A percentile compares a stretch with the other conserved stretches of the same genome.
Evolutionary conservation across 2,329 filamentous ascomycete species (phyloP).

Genomic region (Botrytis porri): DNA sequence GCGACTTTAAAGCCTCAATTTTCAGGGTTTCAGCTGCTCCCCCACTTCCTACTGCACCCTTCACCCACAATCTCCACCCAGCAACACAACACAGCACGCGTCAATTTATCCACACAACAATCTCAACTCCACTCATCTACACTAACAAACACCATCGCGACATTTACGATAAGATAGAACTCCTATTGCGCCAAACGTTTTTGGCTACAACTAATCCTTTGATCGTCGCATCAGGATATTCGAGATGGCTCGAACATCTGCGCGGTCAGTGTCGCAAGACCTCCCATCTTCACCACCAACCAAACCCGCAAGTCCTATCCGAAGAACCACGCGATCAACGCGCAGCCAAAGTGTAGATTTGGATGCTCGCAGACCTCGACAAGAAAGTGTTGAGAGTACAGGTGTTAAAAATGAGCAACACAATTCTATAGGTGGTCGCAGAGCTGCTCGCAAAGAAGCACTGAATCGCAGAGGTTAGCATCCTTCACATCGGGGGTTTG

Average conservation of each 20-base stretch:
- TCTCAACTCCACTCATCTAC: conserved; percentile 2
- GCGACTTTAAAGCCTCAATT: not conserved
- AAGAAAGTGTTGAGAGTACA: conserved; percentile 30
- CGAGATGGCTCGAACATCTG: conserved; percentile 2
- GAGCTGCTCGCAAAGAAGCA: conserved; percentile 16
- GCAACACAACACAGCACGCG: conserved; percentile 6
- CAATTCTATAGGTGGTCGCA: not conserved
- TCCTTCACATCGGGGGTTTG: not conserved
- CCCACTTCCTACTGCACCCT: not conserved
- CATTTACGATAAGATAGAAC: not conserved
- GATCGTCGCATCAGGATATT: not conserved
- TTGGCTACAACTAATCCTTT: not conserved
- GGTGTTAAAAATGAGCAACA: conserved; percentile 25
- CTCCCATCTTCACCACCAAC: conserved; percentile 34
- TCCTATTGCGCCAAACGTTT: not conserved
- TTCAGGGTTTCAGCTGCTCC: not conserved
- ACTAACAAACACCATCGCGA: not conserved
- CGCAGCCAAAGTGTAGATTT: conserved; percentile 42
- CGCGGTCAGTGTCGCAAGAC: conserved; percentile 19
- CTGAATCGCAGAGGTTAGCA: conserved; percentile 23
- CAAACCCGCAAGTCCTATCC: conserved; percentile 27
- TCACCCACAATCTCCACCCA: not conserved
- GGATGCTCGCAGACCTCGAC: conserved; percentile 27
- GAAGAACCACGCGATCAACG: conserved; percentile 35
- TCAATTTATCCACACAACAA: not conserved